Conservation (phyloP, 2,329 filamentous ascomycete genomes). For the Alternaria hordeiaustralica region DNA sequence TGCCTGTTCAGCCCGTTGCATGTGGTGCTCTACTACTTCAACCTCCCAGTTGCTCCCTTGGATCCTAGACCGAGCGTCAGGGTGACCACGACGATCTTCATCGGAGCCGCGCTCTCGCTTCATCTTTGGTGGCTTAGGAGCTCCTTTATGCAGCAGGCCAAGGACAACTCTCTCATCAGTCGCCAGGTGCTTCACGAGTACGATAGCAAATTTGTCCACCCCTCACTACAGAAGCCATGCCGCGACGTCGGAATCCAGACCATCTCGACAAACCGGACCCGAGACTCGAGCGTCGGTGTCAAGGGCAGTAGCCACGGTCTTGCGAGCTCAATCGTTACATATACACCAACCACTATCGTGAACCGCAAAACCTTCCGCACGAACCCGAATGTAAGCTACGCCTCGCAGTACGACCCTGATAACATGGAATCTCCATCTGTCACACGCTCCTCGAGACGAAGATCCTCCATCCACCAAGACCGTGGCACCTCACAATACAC, state of each 20-base stretch:
- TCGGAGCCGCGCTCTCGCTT: slow-evolving; percentile 75
- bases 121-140: slow-evolving; percentile 78
- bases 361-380: slow-evolving; percentile 79
- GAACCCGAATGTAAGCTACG: slow-evolving; percentile 83
- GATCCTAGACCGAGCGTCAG: slow-evolving; percentile 86
- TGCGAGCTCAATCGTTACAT: slow-evolving; percentile 63
- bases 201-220: slow-evolving; percentile 93
- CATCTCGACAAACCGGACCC: slow-evolving; percentile 47
- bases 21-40: slow-evolving; percentile 87
- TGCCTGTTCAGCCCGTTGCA: slow-evolving; percentile 94
- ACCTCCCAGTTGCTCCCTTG: slow-evolving; percentile 76
- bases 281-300: slow-evolving; percentile 47
- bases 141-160: slow-evolving; percentile 81
- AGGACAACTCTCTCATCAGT: slow-evolving; percentile 83
- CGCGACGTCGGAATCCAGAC: slow-evolving; percentile 82
- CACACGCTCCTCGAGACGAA: slow-evolving; percentile 27
- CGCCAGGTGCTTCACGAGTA: slow-evolving; percentile 95
- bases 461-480: slow-evolving; percentile 32
- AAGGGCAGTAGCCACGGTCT: slow-evolving; percentile 53
- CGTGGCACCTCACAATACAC: slow-evolving; percentile 41
- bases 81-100: slow-evolving; percentile 79
- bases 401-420: slow-evolving; percentile 74
- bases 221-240: slow-evolving; percentile 81
- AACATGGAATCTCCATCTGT: slow-evolving; percentile 38
- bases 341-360: slow-evolving; percentile 66